Conservation (phyloP, 169 alveolate species). For the Babesia bigemina region DNA sequence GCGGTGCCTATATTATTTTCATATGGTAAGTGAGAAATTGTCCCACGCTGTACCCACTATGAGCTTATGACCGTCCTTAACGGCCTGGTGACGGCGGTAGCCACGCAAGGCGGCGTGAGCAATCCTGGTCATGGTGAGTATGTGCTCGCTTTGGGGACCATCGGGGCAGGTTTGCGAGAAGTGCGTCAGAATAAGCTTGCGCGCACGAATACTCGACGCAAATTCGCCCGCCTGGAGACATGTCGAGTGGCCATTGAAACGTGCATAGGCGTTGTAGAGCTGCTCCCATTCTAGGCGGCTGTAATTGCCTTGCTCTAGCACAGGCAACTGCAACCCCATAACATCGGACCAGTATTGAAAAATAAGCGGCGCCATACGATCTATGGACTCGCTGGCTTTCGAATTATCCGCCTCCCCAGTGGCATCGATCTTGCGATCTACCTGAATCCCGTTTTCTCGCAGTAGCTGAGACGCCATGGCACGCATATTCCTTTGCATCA, state of each 20-base stretch:
- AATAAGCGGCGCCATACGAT: conserved; percentile 21
- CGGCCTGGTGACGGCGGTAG: conserved; percentile 9
- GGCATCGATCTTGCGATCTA: not conserved
- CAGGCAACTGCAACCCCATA: not conserved
- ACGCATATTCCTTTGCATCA: conserved; percentile 15
- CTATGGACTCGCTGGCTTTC: conserved; percentile 12
- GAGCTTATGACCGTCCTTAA: not conserved
- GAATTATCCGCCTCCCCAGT: conserved; percentile 1
- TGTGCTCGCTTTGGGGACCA: conserved; percentile 2
- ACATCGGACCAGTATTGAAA: conserved; percentile 32
- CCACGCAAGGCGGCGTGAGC: conserved; percentile 32
- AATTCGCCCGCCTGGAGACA: conserved; percentile 76
- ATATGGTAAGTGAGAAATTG: conserved; percentile 22
- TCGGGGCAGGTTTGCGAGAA: conserved; percentile 59
- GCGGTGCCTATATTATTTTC: not conserved
- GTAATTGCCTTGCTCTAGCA: not conserved
- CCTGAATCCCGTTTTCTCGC: not conserved
- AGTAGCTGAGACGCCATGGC: conserved; percentile 1
- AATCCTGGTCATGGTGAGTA: conserved; percentile 25
- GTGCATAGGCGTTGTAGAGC: conserved; percentile 37
- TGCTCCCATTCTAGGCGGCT: conserved; percentile 31
- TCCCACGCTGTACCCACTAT: conserved; percentile 43
- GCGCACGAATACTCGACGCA: conserved; percentile 67
- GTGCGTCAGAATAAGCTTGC: conserved; percentile 73
- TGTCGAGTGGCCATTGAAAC: conserved; percentile 73